A percentile compares a stretch with the other conserved stretches of the same genome.
phyloP scores from a whole-genome alignment of 2,329 filamentous ascomycete species.

The Penicillium italicum region DNA sequence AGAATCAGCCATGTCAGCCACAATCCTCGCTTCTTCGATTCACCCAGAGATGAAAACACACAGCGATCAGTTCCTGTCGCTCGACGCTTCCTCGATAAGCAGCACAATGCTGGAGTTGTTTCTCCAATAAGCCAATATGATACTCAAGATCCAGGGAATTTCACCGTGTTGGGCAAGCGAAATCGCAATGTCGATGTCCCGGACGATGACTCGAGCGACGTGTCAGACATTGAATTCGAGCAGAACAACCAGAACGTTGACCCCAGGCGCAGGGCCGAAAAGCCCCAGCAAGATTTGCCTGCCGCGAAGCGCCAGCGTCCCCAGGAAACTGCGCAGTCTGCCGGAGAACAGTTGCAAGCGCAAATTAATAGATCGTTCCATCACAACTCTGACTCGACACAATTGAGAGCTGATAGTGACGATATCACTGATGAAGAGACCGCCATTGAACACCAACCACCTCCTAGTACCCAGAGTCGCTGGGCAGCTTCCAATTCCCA shows the following conservation, averaged over 20 bases:
- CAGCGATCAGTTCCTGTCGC: neutral
- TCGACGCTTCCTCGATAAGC: slow-evolving; percentile 36
- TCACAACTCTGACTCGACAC: neutral
- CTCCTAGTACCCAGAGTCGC: neutral
- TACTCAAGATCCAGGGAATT: slow-evolving; percentile 16
- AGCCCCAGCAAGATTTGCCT: slow-evolving; percentile 14
- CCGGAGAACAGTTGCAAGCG: slow-evolving; percentile 8
- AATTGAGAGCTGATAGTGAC: neutral
- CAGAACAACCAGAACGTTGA: slow-evolving; percentile 34
- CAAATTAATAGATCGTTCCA: neutral
- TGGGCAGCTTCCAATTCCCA: neutral
- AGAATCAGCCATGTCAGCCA: slow-evolving; percentile 19
- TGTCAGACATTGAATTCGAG: slow-evolving; percentile 34
- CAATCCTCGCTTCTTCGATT: slow-evolving; percentile 10
- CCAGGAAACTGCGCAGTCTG: neutral
- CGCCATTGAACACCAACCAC: neutral
- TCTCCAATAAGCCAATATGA: slow-evolving; percentile 35
- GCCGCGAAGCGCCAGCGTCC: slow-evolving; percentile 9
- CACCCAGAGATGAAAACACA: neutral
- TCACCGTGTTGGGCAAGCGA: slow-evolving; percentile 1
- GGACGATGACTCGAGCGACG: slow-evolving; percentile 39
- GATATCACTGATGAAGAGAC: neutral
- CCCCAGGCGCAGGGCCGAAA: slow-evolving; percentile 33
- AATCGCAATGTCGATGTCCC: slow-evolving; percentile 16
- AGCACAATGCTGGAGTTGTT: slow-evolving; percentile 32